Evolutionary conservation across 306 rosid genomes (phyloP), one percentile per base, ranked within the genome.

Genomic region (Fragaria nilgerrensis): DNA sequence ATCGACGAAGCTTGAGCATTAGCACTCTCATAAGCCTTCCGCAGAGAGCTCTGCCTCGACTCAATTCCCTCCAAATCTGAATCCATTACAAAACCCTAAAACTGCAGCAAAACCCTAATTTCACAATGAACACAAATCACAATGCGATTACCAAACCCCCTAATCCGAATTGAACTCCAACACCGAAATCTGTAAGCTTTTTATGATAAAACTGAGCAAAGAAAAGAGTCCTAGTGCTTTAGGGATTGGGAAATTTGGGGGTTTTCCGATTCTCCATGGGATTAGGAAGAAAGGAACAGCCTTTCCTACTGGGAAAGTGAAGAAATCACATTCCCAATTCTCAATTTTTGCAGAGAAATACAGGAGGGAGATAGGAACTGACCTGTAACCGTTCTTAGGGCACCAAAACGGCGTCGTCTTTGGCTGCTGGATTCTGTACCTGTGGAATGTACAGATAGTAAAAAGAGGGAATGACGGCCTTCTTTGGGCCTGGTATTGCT

Each of bases 1-100:
- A 85, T 19, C 1, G 80, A 69, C 9, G 86, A 80, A 34, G 89
- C 86, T 48, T 85, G 79, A 2, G 75, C 47, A 6, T 77, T 72
- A 6, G 81, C 61, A 58, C 53, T 37, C 70, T 65, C 70, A 5
- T 34, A 65, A 17, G 70, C 23, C 9, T 0, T 36, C 1, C 25
- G 23, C 13, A 65, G 23, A 36, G 25, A 0, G 25, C 15, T 65
- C 47, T 65, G 47, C 70, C 25, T 65, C 15, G 47, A 7, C 25
- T 65, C 70, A 16, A 65, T 16, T 4, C 2, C 70, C 2, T 36
- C 47, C 47, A 65, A 65, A 19, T 36, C 22, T 27, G 70, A 65
- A 1, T 17, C 70, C 70, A 65, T 65, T 65, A 65, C 9, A 63
- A 59, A 63, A 27, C 68, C 43, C 64, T 58, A 58, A 36, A 55